Conservation (phyloP, 352 stramenopile genomes). For the Phytopythium mirpurense region DNA sequence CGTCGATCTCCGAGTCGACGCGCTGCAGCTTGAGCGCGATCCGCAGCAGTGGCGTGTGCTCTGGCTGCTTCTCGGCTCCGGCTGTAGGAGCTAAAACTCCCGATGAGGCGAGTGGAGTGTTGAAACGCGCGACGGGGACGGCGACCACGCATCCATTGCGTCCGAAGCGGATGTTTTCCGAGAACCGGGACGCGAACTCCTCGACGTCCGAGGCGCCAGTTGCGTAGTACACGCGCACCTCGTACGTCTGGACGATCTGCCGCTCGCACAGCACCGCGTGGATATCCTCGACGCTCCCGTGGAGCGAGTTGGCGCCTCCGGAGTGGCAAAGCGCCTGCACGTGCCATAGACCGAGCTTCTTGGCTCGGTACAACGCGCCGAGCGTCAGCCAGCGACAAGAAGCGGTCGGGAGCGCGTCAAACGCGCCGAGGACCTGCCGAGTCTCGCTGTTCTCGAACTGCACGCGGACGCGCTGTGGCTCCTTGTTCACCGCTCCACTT, state of each 20-base stretch:
- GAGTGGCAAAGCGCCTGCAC: constrained; percentile 40
- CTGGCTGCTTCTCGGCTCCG: neutral
- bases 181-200: constrained; percentile 38
- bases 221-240: constrained; percentile 39
- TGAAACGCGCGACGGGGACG: constrained; percentile 9
- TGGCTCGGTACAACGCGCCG: constrained; percentile 43
- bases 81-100: neutral
- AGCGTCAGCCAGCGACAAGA: constrained; percentile 48
- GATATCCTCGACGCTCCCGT: constrained; percentile 44
- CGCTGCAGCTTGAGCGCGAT: constrained; percentile 41
- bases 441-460: constrained; percentile 56
- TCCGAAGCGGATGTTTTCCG: constrained; percentile 61
- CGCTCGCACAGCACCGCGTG: constrained; percentile 38
- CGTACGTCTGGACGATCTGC: constrained; percentile 57
- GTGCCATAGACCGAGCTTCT: constrained; percentile 41
- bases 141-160: constrained; percentile 50
- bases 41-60: constrained; percentile 13
- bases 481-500: neutral
- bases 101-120: neutral
- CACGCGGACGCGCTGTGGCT: constrained; percentile 11
- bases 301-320: constrained; percentile 40
- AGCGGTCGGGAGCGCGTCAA: constrained; percentile 25
- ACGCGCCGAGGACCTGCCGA: constrained; percentile 35
- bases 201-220: constrained; percentile 4
- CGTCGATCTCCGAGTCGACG: constrained; percentile 24